Evolutionary conservation across 2,329 filamentous ascomycete genomes (phyloP).

Genomic region (Nothophaeocryptopus gaeumannii): DNA sequence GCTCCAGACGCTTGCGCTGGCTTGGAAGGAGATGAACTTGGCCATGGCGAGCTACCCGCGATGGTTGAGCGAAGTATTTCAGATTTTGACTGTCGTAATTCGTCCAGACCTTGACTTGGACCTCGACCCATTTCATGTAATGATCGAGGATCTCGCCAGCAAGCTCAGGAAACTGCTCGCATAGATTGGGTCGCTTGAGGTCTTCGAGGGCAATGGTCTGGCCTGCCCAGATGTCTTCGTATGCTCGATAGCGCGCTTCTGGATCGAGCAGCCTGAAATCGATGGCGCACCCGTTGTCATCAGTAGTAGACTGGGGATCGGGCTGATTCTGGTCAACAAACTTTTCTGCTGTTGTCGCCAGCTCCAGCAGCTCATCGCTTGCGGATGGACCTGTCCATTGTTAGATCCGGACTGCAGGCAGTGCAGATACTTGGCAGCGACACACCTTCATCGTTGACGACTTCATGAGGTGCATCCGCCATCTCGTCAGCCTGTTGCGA

Average conservation of each 20-base stretch:
- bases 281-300: too few relatives aligned
- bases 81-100: conserved; percentile 18
- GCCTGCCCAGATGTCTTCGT: background rate
- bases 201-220: conserved; percentile 6
- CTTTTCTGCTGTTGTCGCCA: too few relatives aligned
- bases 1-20: conserved; percentile 9
- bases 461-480: too few relatives aligned
- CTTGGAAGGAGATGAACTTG: conserved; percentile 6
- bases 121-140: conserved; percentile 10
- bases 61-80: conserved; percentile 6
- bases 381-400: too few relatives aligned
- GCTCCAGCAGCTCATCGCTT: too few relatives aligned
- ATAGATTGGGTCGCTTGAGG: conserved; percentile 1
- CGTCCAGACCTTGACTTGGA: conserved; percentile 19
- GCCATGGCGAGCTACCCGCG: conserved; percentile 12
- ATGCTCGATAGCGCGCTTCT: background rate
- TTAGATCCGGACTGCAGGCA: too few relatives aligned
- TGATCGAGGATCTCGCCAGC: conserved; percentile 9
- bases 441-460: too few relatives aligned
- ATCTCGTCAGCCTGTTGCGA: too few relatives aligned
- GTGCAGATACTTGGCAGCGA: too few relatives aligned
- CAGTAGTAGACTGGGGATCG: too few relatives aligned
- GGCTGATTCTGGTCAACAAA: too few relatives aligned
- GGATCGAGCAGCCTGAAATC: too few relatives aligned
- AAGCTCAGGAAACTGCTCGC: conserved; percentile 1